Base-by-base conservation (phyloP, 805 yeast species). In the Kurtzmaniella fragi region DNA sequence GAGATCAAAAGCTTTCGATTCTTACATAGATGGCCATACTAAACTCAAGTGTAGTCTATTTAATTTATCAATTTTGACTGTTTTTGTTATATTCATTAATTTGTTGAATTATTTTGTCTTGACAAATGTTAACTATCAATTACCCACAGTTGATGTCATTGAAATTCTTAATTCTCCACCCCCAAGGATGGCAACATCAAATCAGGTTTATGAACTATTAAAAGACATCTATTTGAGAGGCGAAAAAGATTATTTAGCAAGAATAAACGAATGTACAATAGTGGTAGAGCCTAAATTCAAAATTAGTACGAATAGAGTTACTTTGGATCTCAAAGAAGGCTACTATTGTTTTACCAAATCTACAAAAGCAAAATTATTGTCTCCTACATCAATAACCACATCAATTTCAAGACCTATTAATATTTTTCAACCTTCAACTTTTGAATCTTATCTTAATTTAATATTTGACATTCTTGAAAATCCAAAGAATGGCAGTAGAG, bases 181-280 rank as follows among this genome's bases (percentile, higher is more conserved):
- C 6, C 30, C 12, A 8, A 15, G 20, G 30, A 30, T 13, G 12
- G 15, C 39, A 6, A 13, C 17, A 14, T 12, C 27, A 10, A 25
- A 30, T 10, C 14, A 34, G 15, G 7, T 17, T 5, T 23, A 32
- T n/a, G 39, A 35, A 8, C 11, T 49, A 16, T 14, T 50, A 13
- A 37, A 38, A 28, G 52, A 48, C 28, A 38, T 47, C 17, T 59
- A 57, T 38, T 20, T 51, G 28, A 44, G 57, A 34, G 42, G 47
- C 35, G 54, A 56, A 46, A 39, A 43, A 2, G 28, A 31, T 4
- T 57, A 57, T 39, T 17, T 52, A 9, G 29, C 41, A 1, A 35
- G 43, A 13, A 37, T 40, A 5, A 41, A 42, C n/a, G 37, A 47
- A 3, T 29, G 44, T 8, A 53, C 60, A 7, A 50, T 58, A n/a